Conservation (phyloP, 2,329 filamentous ascomycete genomes). For the Emydomyces testavorans region DNA sequence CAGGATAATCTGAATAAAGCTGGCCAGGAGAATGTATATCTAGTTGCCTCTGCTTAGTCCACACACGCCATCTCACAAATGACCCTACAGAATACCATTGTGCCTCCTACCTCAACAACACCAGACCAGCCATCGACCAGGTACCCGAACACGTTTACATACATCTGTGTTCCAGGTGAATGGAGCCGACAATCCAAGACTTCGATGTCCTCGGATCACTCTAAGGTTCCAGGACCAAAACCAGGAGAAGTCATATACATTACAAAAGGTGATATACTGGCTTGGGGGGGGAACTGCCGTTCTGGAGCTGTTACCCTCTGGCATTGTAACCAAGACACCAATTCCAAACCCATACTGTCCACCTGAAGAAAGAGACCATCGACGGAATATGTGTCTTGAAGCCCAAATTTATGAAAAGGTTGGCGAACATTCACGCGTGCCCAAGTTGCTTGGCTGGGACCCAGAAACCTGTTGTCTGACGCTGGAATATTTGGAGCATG, state of each 20-base stretch:
- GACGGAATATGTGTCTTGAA: conserved; percentile 17
- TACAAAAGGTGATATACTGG: conserved; percentile 5
- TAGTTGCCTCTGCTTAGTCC: not conserved
- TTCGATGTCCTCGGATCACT: no score
- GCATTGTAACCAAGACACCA: conserved; percentile 17
- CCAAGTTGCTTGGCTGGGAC: conserved; percentile 16
- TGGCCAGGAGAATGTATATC: no score
- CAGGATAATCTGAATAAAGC: not conserved
- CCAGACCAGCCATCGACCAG: no score
- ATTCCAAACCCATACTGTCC: conserved; percentile 16
- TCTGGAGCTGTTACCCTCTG: conserved; percentile 13
- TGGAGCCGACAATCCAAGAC: not conserved
- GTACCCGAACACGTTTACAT: not conserved
- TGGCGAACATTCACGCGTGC: conserved; percentile 17
- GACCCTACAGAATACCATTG: not conserved
- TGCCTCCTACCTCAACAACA: no score
- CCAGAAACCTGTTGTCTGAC: conserved; percentile 16
- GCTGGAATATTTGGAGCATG: conserved; percentile 18
- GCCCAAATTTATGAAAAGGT: conserved; percentile 17
- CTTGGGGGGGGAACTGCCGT: conserved; percentile 13
- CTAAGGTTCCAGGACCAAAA: not conserved
- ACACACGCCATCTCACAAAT: not conserved
- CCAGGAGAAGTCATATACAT: not conserved
- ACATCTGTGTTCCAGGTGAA: not conserved
- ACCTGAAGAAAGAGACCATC: conserved; percentile 13